Conservation (phyloP, 805 yeast species). For the Pichia occidentalis region DNA sequence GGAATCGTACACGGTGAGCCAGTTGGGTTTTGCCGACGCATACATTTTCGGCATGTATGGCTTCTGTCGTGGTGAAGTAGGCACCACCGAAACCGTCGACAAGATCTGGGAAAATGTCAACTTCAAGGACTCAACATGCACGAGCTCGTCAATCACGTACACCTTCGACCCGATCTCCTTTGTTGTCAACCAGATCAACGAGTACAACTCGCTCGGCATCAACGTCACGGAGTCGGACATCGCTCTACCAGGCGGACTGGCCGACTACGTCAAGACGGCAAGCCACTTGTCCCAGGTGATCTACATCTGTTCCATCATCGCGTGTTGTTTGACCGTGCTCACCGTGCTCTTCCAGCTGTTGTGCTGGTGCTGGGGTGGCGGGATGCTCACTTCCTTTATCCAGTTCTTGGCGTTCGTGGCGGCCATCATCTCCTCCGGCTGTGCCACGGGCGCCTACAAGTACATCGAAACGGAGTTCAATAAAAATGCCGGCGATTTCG, state of each 20-base stretch:
- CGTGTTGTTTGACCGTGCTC: constrained; percentile 39
- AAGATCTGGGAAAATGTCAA: constrained; percentile 15
- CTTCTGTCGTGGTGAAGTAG: constrained; percentile 44
- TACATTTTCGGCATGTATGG: constrained; percentile 60
- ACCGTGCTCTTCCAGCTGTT: constrained; percentile 37
- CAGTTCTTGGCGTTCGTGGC: constrained; percentile 14
- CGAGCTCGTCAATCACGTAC: constrained; percentile 48
- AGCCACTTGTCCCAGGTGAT: constrained; percentile 48
- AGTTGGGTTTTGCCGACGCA: constrained; percentile 37
- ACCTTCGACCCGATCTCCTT: constrained; percentile 45
- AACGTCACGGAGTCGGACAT: constrained; percentile 26
- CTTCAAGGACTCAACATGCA: constrained; percentile 40
- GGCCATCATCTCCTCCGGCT: constrained; percentile 17
- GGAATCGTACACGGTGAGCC: constrained; percentile 5
- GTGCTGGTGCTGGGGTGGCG: constrained; percentile 21
- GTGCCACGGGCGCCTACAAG: constrained; percentile 53
- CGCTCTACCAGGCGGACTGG: constrained; percentile 48
- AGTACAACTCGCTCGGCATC: constrained; percentile 9
- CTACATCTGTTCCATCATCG: constrained; percentile 47
- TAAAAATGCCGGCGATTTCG: constrained; percentile 39
- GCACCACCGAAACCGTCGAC: constrained; percentile 12
- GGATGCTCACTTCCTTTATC: constrained; percentile 26
- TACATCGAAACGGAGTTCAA: constrained; percentile 47
- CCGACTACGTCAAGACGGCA: constrained; percentile 38
- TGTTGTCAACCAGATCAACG: constrained; percentile 13